Percentiles rank a stretch among this genome's conserved stretches.
Conservation (phyloP, 2,329 filamentous ascomycete genomes). For the Phaeosphaeriaceae sp. region DNA sequence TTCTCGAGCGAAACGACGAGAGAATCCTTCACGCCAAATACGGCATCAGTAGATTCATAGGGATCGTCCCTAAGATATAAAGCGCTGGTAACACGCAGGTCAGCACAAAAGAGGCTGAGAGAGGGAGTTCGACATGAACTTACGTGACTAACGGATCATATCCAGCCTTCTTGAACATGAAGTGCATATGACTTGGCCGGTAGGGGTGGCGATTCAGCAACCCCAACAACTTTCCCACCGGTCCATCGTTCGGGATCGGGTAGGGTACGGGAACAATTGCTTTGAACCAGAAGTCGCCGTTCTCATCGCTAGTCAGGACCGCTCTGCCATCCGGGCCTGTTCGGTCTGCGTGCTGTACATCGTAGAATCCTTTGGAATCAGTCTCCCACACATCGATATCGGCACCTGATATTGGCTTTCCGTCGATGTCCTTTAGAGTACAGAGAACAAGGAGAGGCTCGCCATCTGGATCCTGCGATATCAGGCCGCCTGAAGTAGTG, state of each 20-base stretch:
- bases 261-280: conserved; percentile 86
- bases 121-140: conserved; percentile 46
- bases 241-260: conserved; percentile 79
- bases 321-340: conserved; percentile 72
- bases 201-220: conserved; percentile 40
- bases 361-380: conserved; percentile 78
- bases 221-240: conserved; percentile 63
- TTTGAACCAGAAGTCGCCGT: conserved; percentile 84
- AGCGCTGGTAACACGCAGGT: conserved; percentile 59
- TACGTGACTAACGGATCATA: conserved; percentile 82
- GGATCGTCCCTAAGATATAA: conserved; percentile 79
- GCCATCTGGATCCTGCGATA: conserved; percentile 73
- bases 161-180: conserved; percentile 69
- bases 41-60: conserved; percentile 83
- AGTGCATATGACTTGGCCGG: conserved; percentile 48
- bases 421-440: conserved; percentile 69
- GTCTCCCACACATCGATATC: conserved; percentile 88
- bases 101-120: neutral
- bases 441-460: conserved; percentile 75
- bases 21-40: conserved; percentile 86
- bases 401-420: conserved; percentile 68
- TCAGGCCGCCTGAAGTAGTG: conserved; percentile 63
- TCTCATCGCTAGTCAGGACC: conserved; percentile 70
- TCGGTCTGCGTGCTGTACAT: conserved; percentile 75
- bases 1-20: conserved; percentile 56